These are phyloP conservation scores for Salvia hispanica DNA, from an alignment of 257 asterid species.

Conservation along the genomic window DNA sequence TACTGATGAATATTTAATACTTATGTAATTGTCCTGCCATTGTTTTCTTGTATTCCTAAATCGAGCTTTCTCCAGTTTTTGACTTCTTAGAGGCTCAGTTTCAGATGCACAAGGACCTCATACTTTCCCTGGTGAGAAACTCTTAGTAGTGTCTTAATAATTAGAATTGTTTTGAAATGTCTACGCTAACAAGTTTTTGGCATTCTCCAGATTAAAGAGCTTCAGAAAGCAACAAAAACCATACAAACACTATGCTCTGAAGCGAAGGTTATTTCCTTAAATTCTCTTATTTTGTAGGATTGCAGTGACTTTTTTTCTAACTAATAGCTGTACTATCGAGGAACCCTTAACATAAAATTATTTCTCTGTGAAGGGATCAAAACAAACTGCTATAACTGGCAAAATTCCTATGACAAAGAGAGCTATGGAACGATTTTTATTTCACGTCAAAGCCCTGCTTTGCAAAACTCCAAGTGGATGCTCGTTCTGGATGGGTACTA, in stretches of 20 bases:
- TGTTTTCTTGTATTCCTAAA: slow-evolving; percentile 21
- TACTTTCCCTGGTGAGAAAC: slow-evolving; percentile 68
- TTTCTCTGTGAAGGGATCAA: slow-evolving; percentile 60
- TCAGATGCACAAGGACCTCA: slow-evolving; percentile 61
- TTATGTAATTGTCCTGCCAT: slow-evolving; percentile 5
- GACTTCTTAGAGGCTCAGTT: slow-evolving; percentile 69
- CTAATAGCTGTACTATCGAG: not conserved
- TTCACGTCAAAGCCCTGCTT: slow-evolving; percentile 90
- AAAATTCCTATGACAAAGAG: slow-evolving; percentile 86
- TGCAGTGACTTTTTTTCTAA: slow-evolving; percentile 21
- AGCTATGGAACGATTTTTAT: slow-evolving; percentile 83
- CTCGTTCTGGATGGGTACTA: slow-evolving; percentile 87
- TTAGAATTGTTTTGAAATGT: not conserved
- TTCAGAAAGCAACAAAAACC: slow-evolving; percentile 86
- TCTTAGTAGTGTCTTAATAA: slow-evolving; percentile 25
- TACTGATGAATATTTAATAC: slow-evolving; percentile 4
- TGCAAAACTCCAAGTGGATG: slow-evolving; percentile 68
- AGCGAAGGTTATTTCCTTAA: slow-evolving; percentile 63
- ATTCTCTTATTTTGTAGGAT: slow-evolving; percentile 21
- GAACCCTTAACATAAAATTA: slow-evolving; percentile 8
- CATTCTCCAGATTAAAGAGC: slow-evolving; percentile 67
- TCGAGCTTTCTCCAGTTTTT: slow-evolving; percentile 57
- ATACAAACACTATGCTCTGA: slow-evolving; percentile 86
- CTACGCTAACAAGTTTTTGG: slow-evolving; percentile 28
- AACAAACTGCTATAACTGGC: slow-evolving; percentile 68